A percentile compares a stretch with the other conserved stretches of the same genome.
These are phyloP conservation scores for Canariomyces notabilis DNA, from an alignment of 2,329 filamentous ascomycete species.

Conservation along the genomic window DNA sequence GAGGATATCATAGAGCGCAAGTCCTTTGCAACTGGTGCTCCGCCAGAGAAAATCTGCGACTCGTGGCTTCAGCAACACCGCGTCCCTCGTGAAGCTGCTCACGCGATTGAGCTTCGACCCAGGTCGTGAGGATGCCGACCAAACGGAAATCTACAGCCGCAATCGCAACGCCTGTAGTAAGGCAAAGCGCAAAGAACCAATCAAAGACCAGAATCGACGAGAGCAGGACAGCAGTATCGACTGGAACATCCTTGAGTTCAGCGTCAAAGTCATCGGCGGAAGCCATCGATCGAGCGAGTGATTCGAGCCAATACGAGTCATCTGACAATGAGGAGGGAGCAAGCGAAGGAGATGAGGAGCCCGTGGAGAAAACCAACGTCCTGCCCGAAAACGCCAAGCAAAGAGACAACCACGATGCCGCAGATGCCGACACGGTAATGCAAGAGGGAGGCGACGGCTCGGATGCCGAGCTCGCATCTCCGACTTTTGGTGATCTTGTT, in stretches of 20 bases:
- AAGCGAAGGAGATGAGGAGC: slow-evolving; percentile 21
- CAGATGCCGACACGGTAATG: slow-evolving; percentile 22
- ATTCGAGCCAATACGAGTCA: slow-evolving; percentile 42
- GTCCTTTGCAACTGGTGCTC: not conserved
- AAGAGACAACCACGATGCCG: slow-evolving; percentile 24
- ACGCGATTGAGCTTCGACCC: slow-evolving; percentile 1
- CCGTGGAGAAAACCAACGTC: not conserved
- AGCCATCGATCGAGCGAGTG: slow-evolving; percentile 55
- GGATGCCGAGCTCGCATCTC: slow-evolving; percentile 46
- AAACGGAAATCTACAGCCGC: slow-evolving; percentile 56
- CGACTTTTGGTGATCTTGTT: slow-evolving; percentile 84
- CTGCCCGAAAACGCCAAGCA: slow-evolving; percentile 18
- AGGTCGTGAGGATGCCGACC: slow-evolving; percentile 44
- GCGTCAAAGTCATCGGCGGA: slow-evolving; percentile 28
- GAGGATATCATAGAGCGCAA: not conserved
- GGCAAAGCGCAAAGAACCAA: slow-evolving; percentile 47
- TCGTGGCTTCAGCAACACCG: not conserved
- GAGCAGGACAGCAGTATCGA: slow-evolving; percentile 49
- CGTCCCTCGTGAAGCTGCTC: not conserved
- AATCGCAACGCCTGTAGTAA: slow-evolving; percentile 52
- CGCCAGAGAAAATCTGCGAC: not conserved
- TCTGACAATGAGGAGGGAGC: slow-evolving; percentile 39
- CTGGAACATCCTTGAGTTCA: slow-evolving; percentile 33
- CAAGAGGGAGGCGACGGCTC: slow-evolving; percentile 30
- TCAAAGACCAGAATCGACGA: slow-evolving; percentile 53